phyloP scores from a whole-genome alignment of 2,329 filamentous ascomycete species.

The Drechmeria coniospora region DNA sequence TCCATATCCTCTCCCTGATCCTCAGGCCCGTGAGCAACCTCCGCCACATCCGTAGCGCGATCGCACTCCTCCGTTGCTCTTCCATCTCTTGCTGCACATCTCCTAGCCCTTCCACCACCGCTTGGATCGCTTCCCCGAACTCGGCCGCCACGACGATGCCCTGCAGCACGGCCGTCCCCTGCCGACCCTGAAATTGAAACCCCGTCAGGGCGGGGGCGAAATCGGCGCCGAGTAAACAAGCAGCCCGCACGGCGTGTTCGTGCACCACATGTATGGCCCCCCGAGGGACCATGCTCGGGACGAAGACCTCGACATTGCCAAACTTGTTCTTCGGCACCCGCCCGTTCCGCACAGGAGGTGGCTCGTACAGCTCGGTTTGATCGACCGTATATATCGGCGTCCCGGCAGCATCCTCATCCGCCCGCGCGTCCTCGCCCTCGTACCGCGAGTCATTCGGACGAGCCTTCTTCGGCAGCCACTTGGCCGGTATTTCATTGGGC shows the following conservation, averaged over 20 bases:
- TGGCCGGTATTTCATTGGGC: conserved; percentile 64
- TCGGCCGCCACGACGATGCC: conserved; percentile 65
- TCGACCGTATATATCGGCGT: conserved; percentile 44
- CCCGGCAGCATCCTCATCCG: conserved; percentile 23
- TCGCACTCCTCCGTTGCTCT: conserved; percentile 55
- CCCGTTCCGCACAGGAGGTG: conserved; percentile 62
- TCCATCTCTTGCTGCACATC: conserved; percentile 50
- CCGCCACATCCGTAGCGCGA: conserved; percentile 49
- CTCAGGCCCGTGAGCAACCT: conserved; percentile 64
- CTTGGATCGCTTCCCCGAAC: conserved; percentile 54
- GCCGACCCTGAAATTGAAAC: conserved; percentile 73
- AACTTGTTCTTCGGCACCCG: conserved; percentile 79
- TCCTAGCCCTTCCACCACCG: conserved; percentile 51
- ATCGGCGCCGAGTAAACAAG: conserved; percentile 62
- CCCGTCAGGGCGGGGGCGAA: conserved; percentile 82
- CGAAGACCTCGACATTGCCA: conserved; percentile 87
- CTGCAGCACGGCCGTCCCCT: conserved; percentile 68
- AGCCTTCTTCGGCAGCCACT: conserved; percentile 45
- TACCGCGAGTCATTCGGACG: conserved; percentile 11
- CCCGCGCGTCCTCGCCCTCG: conserved; percentile 14
- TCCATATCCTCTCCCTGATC: conserved; percentile 59
- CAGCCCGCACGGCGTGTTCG: conserved; percentile 51
- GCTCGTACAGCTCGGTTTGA: conserved; percentile 58
- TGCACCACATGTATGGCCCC: conserved; percentile 60
- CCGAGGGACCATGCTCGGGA: conserved; percentile 74